Percentiles rank a stretch among this genome's conserved stretches.
These are phyloP conservation scores for Vanrija pseudolonga DNA, from an alignment of 1,284 basidiomycete species.

Conservation along the genomic window DNA sequence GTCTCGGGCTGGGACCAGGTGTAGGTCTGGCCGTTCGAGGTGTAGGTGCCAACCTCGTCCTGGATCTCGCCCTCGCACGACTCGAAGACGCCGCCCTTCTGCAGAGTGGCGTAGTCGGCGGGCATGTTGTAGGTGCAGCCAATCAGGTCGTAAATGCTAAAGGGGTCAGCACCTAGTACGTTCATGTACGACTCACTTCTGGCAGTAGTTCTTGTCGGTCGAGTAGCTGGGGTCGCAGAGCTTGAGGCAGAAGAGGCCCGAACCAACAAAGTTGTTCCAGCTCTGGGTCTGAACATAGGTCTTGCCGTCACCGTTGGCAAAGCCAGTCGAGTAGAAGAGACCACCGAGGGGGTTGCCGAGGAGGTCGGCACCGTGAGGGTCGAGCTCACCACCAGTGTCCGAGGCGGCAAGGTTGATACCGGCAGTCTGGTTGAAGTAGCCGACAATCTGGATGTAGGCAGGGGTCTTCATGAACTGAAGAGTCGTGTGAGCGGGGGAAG, in stretches of 20 bases:
- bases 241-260: constrained; percentile 56
- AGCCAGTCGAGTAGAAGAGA: constrained; percentile 16
- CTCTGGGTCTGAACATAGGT: constrained; percentile 22
- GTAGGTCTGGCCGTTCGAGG: constrained; percentile 52
- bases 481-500: neutral
- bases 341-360: constrained; percentile 1
- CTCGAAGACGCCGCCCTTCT: constrained; percentile 55
- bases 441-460: constrained; percentile 1
- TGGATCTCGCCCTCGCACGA: constrained; percentile 63
- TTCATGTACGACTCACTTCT: constrained; percentile 27
- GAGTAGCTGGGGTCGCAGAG: constrained; percentile 59
- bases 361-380: constrained; percentile 1
- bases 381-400: constrained; percentile 1
- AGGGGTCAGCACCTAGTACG: constrained; percentile 51
- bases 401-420: neutral
- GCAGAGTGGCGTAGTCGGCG: constrained; percentile 52
- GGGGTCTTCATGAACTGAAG: constrained; percentile 2
- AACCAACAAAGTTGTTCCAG: constrained; percentile 58
- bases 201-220: constrained; percentile 57
- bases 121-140: constrained; percentile 68
- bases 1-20: constrained; percentile 59
- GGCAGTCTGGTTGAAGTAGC: neutral
- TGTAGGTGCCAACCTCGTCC: constrained; percentile 59
- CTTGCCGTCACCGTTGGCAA: constrained; percentile 14
- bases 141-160: constrained; percentile 56